Evolutionary conservation across 2,329 filamentous ascomycete species (phyloP).

Genomic region (Aspergillus ruber): DNA sequence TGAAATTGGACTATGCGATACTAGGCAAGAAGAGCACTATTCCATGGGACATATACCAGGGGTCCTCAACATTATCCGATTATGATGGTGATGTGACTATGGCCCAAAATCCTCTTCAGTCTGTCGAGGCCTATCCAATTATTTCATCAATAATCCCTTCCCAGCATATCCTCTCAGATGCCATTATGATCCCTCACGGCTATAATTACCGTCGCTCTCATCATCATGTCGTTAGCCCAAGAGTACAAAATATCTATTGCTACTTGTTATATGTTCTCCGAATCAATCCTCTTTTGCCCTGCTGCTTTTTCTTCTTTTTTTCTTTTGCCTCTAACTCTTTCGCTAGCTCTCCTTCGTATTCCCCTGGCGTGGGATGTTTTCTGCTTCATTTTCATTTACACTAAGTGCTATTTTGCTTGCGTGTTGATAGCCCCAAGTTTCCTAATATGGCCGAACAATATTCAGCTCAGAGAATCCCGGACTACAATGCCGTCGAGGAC

Average conservation of each 20-base stretch:
- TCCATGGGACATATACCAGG: too few species aligned
- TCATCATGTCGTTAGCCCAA: conserved; percentile 3
- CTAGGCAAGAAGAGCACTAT: too few species aligned
- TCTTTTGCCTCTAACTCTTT: background rate
- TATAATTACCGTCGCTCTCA: background rate
- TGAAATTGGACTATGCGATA: too few species aligned
- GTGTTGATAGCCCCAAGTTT: background rate
- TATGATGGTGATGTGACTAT: background rate
- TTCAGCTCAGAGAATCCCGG: background rate
- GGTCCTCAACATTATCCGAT: background rate
- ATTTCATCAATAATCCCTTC: background rate
- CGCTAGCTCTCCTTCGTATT: background rate
- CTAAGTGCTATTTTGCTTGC: background rate
- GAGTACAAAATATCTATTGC: background rate
- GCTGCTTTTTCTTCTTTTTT: background rate
- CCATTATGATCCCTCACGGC: background rate
- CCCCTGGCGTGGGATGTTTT: background rate
- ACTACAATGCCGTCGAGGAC: conserved; percentile 55
- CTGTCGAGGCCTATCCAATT: background rate
- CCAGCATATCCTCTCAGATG: background rate
- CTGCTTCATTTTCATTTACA: background rate
- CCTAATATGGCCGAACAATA: background rate
- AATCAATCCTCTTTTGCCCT: background rate
- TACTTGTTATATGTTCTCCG: background rate
- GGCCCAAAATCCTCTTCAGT: background rate